Conservation (phyloP, 495 filamentous ascomycete genomes). For the Tuber umbilicatum region DNA sequence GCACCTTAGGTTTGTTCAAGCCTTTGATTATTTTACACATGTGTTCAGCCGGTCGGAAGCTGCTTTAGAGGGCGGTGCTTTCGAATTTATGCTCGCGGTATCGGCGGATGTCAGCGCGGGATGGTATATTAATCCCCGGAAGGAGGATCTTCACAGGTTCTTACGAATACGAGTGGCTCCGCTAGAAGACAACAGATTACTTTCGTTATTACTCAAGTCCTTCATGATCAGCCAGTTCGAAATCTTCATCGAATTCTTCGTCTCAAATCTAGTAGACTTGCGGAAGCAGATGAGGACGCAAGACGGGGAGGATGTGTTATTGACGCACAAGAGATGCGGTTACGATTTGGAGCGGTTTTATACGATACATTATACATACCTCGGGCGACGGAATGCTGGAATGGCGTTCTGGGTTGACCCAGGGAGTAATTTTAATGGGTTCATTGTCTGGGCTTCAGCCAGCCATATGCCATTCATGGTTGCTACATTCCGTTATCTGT, state of each 20-base stretch:
- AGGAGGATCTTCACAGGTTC: conserved; percentile 63
- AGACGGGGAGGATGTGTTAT: conserved; percentile 75
- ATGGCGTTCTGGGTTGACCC: conserved; percentile 81
- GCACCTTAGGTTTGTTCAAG: conserved; percentile 65
- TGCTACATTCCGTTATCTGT: conserved; percentile 91
- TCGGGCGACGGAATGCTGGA: conserved; percentile 71
- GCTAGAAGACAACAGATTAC: conserved; percentile 56
- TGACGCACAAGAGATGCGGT: conserved; percentile 67
- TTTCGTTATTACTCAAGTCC: conserved; percentile 58
- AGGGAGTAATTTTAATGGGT: conserved; percentile 85
- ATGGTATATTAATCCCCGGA: conserved; percentile 36
- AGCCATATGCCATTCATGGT: conserved; percentile 87
- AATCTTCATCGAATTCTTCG: conserved; percentile 76
- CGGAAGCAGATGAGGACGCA: conserved; percentile 77
- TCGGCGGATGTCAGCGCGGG: conserved; percentile 66
- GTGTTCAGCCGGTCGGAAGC: conserved; percentile 43
- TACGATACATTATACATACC: conserved; percentile 87
- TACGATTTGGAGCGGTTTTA: conserved; percentile 84
- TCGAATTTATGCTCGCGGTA: conserved; percentile 82
- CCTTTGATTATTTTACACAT: conserved; percentile 51
- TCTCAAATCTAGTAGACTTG: conserved; percentile 89
- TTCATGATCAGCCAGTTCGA: conserved; percentile 75
- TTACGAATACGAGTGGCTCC: conserved; percentile 68
- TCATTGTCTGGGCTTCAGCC: conserved; percentile 89
- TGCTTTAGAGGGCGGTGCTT: conserved; percentile 78